Evolutionary conservation across 129 eudicot species (phyloP).

Genomic region (Glebionis coronaria): DNA sequence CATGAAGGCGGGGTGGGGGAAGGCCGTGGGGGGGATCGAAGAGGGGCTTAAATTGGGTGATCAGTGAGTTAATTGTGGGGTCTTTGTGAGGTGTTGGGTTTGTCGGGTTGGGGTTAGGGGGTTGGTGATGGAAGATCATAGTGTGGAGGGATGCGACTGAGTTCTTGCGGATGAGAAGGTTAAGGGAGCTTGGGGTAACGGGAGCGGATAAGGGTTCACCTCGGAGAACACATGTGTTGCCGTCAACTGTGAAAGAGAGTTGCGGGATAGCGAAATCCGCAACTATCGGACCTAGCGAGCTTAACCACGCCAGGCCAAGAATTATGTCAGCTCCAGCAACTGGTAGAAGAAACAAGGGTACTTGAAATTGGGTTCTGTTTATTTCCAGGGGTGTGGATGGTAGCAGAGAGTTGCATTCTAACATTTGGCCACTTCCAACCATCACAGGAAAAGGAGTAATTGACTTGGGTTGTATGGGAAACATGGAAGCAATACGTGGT

Average conservation of each 20-base stretch:
- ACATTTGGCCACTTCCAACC: background rate
- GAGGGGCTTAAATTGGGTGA: background rate
- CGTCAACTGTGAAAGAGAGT: background rate
- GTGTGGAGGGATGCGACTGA: too few species aligned
- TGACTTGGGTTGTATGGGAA: too few species aligned
- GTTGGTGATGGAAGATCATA: background rate
- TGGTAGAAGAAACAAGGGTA: background rate
- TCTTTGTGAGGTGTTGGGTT: background rate
- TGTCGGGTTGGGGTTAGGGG: background rate
- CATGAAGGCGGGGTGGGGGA: too few species aligned
- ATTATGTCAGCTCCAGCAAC: background rate
- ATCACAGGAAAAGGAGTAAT: conserved; percentile 3
- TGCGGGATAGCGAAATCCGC: background rate
- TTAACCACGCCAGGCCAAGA: background rate
- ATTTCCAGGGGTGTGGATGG: background rate
- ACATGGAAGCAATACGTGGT: too few species aligned
- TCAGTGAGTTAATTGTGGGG: background rate
- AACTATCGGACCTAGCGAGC: too few species aligned
- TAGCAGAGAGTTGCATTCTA: background rate
- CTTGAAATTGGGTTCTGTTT: background rate
- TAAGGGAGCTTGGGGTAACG: too few species aligned
- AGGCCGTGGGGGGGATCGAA: background rate
- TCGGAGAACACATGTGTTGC: background rate
- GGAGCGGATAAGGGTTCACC: background rate
- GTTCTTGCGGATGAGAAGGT: too few species aligned